phyloP scores from a whole-genome alignment of 164 flowering plant genomes.

The Litsea cubeba region DNA sequence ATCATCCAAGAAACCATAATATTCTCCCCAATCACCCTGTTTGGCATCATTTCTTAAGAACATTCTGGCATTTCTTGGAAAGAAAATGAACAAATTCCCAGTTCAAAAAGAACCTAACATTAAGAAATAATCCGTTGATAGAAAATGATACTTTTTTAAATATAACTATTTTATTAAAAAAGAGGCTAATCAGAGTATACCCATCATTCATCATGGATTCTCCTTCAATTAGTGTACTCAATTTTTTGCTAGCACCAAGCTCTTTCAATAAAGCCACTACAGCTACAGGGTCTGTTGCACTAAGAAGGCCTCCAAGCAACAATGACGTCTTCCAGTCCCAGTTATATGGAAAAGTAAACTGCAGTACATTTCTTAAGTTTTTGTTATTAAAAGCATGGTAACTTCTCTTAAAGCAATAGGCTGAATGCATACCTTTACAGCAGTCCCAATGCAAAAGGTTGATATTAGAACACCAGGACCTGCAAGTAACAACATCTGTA shows the following conservation, averaged over 20 bases:
- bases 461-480: conserved; percentile 94
- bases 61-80: too few relatives aligned
- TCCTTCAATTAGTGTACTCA: conserved; percentile 94
- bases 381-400: not conserved
- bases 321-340: conserved; percentile 93
- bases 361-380: conserved; percentile 18
- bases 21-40: too few relatives aligned
- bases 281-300: conserved; percentile 98
- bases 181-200: conserved; percentile 28
- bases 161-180: too few relatives aligned
- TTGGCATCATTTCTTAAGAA: too few relatives aligned
- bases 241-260: conserved; percentile 94
- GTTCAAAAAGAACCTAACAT: not conserved
- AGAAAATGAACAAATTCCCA: not conserved
- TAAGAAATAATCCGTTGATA: not conserved
- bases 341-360: conserved; percentile 78
- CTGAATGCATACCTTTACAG: conserved; percentile 59
- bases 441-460: conserved; percentile 78
- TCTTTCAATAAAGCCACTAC: conserved; percentile 92
- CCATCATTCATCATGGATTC: conserved; percentile 99
- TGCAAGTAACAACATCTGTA: conserved; percentile 88
- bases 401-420: not conserved
- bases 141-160: too few relatives aligned
- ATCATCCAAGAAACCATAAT: too few relatives aligned
- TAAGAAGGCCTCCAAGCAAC: conserved; percentile 90